These are phyloP conservation scores for Tricladium varicosporioides DNA, from an alignment of 2,329 filamentous ascomycete genomes.

Conservation along the genomic window DNA sequence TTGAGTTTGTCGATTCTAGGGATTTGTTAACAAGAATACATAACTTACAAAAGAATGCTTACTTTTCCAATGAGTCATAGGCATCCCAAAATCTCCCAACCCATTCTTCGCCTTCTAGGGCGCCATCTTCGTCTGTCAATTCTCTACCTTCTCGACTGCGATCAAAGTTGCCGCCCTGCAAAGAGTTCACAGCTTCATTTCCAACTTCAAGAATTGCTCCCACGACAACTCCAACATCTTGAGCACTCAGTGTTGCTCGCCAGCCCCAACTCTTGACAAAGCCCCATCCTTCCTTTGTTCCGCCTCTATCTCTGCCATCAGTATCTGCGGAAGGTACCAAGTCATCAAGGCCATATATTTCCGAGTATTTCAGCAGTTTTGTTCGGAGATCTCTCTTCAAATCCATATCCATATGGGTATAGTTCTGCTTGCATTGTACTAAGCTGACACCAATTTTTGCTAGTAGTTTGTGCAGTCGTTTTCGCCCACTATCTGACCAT, in stretches of 20 bases:
- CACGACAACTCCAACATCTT: constrained; percentile 90
- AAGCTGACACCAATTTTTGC: constrained; percentile 98
- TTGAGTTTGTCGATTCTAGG: constrained; percentile 72
- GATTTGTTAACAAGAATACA: constrained; percentile 39
- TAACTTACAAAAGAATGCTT: constrained; percentile 38
- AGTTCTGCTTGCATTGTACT: constrained; percentile 90
- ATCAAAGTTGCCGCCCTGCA: constrained; percentile 31
- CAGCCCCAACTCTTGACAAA: constrained; percentile 98
- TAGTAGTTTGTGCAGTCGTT: constrained; percentile 86
- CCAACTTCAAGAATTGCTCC: constrained; percentile 93
- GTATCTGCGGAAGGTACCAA: constrained; percentile 79
- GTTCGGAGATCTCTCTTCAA: constrained; percentile 83
- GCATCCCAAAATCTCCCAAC: constrained; percentile 68
- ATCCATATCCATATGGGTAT: constrained; percentile 98
- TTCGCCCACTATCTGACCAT: constrained; percentile 87
- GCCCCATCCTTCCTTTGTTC: constrained; percentile 88
- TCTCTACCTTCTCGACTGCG: constrained; percentile 42
- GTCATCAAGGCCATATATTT: constrained; percentile 89
- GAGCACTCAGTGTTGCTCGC: constrained; percentile 89
- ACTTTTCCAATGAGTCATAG: constrained; percentile 70
- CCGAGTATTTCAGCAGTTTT: constrained; percentile 86
- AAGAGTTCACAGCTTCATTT: constrained; percentile 39
- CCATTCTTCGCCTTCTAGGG: constrained; percentile 60
- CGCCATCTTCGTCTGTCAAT: constrained; percentile 43
- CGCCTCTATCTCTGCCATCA: constrained; percentile 65